Percentiles rank a stretch among this genome's conserved stretches.
Conservation (phyloP, 108 stramenopile species). For the Cyclotella cryptica region DNA sequence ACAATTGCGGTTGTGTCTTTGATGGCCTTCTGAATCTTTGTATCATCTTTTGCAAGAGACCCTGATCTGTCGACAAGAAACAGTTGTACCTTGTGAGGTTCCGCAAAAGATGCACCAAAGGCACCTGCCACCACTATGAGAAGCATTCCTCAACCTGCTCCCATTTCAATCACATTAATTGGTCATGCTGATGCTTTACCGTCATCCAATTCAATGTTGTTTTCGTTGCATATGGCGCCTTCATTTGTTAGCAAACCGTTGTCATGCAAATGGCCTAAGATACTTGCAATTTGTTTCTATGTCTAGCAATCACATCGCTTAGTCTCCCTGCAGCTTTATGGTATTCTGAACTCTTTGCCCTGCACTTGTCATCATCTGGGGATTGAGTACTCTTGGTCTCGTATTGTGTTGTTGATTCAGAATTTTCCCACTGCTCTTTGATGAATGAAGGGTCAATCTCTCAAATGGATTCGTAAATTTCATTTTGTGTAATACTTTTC, state of each 20-base stretch:
- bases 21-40: conserved; percentile 57
- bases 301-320: conserved; percentile 36
- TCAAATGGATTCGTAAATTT: conserved; percentile 66
- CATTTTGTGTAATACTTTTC: conserved; percentile 42
- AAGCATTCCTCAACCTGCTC: conserved; percentile 85
- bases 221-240: neutral
- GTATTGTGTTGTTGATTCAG: neutral
- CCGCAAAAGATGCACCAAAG: conserved; percentile 36
- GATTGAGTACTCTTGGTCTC: neutral
- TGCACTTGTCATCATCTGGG: neutral
- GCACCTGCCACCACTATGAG: conserved; percentile 75
- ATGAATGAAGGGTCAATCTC: conserved; percentile 60
- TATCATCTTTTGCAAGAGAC: conserved; percentile 83
- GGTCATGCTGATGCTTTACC: neutral
- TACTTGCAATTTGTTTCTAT: conserved; percentile 78
- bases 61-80: conserved; percentile 81
- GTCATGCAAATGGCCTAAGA: conserved; percentile 71
- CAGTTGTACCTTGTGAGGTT: conserved; percentile 47
- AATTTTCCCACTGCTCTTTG: conserved; percentile 49
- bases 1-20: neutral
- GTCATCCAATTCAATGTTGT: neutral
- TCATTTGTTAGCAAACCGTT: conserved; percentile 45
- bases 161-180: conserved; percentile 71
- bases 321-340: conserved; percentile 21
- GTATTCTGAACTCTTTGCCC: neutral